Percentiles rank a stretch among this genome's conserved stretches.
phyloP scores from a whole-genome alignment of 2,329 filamentous ascomycete genomes.

The Ophioceras dolichostomum region DNA sequence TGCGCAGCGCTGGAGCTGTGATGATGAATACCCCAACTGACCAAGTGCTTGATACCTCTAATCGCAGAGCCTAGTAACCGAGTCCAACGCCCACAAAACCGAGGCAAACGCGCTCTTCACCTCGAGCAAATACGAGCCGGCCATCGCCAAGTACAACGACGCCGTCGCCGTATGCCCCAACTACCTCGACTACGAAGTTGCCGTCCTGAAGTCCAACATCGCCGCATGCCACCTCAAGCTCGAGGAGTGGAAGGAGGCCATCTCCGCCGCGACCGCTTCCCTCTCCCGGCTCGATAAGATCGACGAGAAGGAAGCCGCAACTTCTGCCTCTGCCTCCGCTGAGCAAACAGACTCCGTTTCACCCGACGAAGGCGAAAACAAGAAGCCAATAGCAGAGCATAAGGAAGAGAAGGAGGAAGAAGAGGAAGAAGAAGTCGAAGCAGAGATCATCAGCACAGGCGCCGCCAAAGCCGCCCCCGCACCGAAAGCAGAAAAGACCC shows the following conservation, averaged over 20 bases:
- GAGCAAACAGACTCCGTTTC: no score
- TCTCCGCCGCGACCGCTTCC: slow-evolving; percentile 59
- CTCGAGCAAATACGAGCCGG: slow-evolving; percentile 58
- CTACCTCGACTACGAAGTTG: slow-evolving; percentile 79
- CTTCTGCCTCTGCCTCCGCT: no score
- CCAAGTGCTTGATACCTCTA: no score
- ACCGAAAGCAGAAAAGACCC: slow-evolving; percentile 9
- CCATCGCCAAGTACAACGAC: slow-evolving; percentile 71
- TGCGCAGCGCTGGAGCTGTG: no score
- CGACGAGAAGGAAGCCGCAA: slow-evolving; percentile 20
- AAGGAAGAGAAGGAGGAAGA: slow-evolving; percentile 24
- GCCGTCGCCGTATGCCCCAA: slow-evolving; percentile 68
- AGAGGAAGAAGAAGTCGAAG: slow-evolving; percentile 35
- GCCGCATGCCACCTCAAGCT: slow-evolving; percentile 81
- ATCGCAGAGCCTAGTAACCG: no score
- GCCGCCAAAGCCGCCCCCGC: slow-evolving; percentile 36
- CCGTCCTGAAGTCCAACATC: slow-evolving; percentile 80
- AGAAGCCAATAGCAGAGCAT: slow-evolving; percentile 30
- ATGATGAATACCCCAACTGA: no score
- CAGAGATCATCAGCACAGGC: slow-evolving; percentile 47
- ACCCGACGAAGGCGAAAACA: slow-evolving; percentile 41
- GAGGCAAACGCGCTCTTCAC: slow-evolving; percentile 73
- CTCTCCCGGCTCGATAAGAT: slow-evolving; percentile 61
- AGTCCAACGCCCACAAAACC: slow-evolving; percentile 62
- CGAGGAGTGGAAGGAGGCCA: slow-evolving; percentile 72